Percentiles rank a stretch among this genome's conserved stretches.
phyloP scores from a whole-genome alignment of 75 land plant species.

The Ceratopteris richardii region DNA sequence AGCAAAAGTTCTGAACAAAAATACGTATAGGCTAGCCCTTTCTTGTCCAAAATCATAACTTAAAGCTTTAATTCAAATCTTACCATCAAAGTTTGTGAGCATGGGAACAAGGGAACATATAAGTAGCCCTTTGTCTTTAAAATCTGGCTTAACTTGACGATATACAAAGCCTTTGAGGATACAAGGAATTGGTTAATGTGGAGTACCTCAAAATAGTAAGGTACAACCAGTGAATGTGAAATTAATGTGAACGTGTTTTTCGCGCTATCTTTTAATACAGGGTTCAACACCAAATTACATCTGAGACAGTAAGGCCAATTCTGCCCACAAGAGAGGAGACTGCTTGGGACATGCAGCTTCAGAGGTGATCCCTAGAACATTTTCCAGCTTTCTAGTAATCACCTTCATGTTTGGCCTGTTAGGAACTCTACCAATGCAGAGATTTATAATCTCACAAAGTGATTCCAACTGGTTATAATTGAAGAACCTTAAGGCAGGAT shows the following conservation, averaged over 20 bases:
- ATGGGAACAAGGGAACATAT: too few relatives aligned
- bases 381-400: constrained; percentile 45
- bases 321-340: constrained; percentile 75
- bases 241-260: too few relatives aligned
- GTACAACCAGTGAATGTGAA: too few relatives aligned
- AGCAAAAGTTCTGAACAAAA: too few relatives aligned
- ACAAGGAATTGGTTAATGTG: too few relatives aligned
- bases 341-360: constrained; percentile 41
- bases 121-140: neutral
- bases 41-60: too few relatives aligned
- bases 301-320: constrained; percentile 25
- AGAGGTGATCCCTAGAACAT: constrained; percentile 39
- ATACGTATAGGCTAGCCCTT: too few relatives aligned
- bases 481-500: constrained; percentile 62
- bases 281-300: neutral
- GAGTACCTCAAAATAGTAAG: too few relatives aligned
- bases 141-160: neutral
- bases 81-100: too few relatives aligned
- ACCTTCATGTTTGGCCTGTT: constrained; percentile 56
- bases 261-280: too few relatives aligned
- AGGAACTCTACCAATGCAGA: constrained; percentile 40
- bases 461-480: constrained; percentile 47
- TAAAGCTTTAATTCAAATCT: too few relatives aligned
- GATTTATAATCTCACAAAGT: constrained; percentile 54
- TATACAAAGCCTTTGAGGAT: too few relatives aligned